phyloP scores from a whole-genome alignment of 768 basidiomycete genomes.

The Termitomyces heimii region DNA sequence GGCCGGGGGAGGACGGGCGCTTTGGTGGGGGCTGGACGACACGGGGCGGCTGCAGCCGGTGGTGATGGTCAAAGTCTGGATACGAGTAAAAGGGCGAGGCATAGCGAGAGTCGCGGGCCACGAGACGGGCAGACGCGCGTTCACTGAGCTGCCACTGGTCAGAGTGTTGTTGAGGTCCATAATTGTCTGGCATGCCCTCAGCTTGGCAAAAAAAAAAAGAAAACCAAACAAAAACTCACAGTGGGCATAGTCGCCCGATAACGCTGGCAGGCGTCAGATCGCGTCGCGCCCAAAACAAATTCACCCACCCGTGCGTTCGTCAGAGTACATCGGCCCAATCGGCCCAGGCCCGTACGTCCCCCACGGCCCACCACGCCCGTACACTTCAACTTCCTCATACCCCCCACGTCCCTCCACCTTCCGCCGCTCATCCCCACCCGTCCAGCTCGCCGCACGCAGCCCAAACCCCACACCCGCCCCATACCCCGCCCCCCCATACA shows the following conservation, averaged over 20 bases:
- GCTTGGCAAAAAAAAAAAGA: background rate
- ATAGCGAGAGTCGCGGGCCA: constrained; percentile 34
- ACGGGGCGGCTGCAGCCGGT: background rate
- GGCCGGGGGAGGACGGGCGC: constrained; percentile 24
- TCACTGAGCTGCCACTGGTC: constrained; percentile 42
- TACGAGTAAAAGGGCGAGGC: background rate
- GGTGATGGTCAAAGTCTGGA: constrained; percentile 5
- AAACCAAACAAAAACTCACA: constrained; percentile 21
- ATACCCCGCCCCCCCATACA: constrained; percentile 16
- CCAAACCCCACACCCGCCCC: constrained; percentile 32
- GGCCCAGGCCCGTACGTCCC: background rate
- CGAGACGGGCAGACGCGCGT: constrained; percentile 53
- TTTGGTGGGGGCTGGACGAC: constrained; percentile 23
- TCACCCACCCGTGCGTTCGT: constrained; percentile 55
- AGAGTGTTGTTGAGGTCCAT: constrained; percentile 9
- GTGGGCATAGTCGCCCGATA: constrained; percentile 37
- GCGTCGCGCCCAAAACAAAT: constrained; percentile 15
- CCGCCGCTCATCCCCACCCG: constrained; percentile 18
- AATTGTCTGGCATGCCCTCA: constrained; percentile 7
- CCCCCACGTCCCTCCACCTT: constrained; percentile 9
- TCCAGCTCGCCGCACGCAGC: constrained; percentile 59
- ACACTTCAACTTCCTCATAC: constrained; percentile 9
- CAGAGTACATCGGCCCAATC: constrained; percentile 42
- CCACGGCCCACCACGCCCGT: constrained; percentile 13
- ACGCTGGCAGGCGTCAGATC: too few species aligned